phyloP scores from a whole-genome alignment of 768 basidiomycete species.

The Pisolithus marmoratus region DNA sequence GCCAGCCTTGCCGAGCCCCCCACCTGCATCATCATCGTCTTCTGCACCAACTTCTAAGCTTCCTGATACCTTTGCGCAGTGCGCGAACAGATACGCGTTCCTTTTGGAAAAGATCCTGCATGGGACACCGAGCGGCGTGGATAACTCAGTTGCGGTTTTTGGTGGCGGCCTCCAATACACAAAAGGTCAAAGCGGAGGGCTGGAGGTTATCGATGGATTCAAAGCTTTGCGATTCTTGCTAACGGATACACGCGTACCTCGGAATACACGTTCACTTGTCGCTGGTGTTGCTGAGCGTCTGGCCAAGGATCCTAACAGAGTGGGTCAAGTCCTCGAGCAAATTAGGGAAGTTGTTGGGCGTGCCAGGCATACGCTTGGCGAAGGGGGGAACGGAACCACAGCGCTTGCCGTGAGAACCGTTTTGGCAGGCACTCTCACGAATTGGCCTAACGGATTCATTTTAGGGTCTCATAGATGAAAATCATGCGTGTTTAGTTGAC shows the following conservation, averaged over 20 bases:
- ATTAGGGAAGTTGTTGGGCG: constrained; percentile 86
- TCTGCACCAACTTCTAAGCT: constrained; percentile 49
- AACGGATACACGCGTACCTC: too few relatives aligned
- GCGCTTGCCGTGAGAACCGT: constrained; percentile 48
- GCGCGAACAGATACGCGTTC: constrained; percentile 92
- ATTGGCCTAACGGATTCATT: background rate
- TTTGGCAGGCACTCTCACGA: constrained; percentile 7
- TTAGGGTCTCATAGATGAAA: constrained; percentile 80
- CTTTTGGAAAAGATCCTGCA: constrained; percentile 96
- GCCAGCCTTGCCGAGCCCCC: background rate
- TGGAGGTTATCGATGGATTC: constrained; percentile 84
- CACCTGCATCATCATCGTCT: constrained; percentile 4
- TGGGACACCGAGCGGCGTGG: constrained; percentile 95
- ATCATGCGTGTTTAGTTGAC: constrained; percentile 77
- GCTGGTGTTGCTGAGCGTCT: constrained; percentile 80
- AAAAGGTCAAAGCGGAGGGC: constrained; percentile 69
- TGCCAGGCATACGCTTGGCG: constrained; percentile 68
- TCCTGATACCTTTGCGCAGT: constrained; percentile 58
- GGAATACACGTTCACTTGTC: constrained; percentile 93
- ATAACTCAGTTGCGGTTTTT: constrained; percentile 89
- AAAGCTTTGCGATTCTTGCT: constrained; percentile 55
- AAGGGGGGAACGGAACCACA: constrained; percentile 21
- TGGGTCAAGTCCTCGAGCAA: constrained; percentile 67
- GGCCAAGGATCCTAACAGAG: constrained; percentile 76
- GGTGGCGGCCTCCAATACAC: constrained; percentile 93